Base-by-base conservation (phyloP, 2,329 filamentous ascomycete genomes). In the Rachicladosporium sp. region DNA sequence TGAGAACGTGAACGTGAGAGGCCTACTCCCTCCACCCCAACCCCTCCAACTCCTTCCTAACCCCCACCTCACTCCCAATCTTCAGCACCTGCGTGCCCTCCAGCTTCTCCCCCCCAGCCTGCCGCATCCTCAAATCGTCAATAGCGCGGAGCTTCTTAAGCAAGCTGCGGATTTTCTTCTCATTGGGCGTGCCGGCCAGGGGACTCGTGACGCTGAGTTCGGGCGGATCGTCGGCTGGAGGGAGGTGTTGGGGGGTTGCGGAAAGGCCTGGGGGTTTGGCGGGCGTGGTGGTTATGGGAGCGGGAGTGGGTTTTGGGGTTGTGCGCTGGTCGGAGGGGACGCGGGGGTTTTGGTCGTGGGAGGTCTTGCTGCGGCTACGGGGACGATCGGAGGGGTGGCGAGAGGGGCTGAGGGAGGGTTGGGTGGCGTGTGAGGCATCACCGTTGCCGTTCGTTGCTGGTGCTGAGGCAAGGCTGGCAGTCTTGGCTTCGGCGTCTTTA, bases 31-130 rank as follows among this genome's bases (percentile, higher is more conserved):
- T 27, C 23, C 23, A 27, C 23, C 23, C 23, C 23, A 27, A 27
- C 23, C 23, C 23, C 23, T 27, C 39, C 34, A 98, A 67, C 66
- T 98, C 91, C 64, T 82, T 85, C 46, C 88, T 71, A 43, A 98
- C 89, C 10, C 74, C 65, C 36, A 78, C 69, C 68, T 96, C 93
- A 13, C 87, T 96, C 41, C 77, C 75, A 53, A 98, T 98, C 74
- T 98, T 98, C 73, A 94, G 93, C 64, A 98, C 78, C 67, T 98
- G 91, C 27, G 91, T 98, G 57, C 95, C 89, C 67, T 98, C 91
- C 44, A 98, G 68, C 71, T 95, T 96, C 71, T 98, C 91, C 4
- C 89, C 89, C 29, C 82, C 80, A 2, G 89, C 91, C 50, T 88
- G 78, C 41, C 91, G 78, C 88, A 96, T 95, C 70, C 96, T 94